Evolutionary conservation across 1,284 basidiomycete species (phyloP).

Genomic region (Dichomitus squalens): DNA sequence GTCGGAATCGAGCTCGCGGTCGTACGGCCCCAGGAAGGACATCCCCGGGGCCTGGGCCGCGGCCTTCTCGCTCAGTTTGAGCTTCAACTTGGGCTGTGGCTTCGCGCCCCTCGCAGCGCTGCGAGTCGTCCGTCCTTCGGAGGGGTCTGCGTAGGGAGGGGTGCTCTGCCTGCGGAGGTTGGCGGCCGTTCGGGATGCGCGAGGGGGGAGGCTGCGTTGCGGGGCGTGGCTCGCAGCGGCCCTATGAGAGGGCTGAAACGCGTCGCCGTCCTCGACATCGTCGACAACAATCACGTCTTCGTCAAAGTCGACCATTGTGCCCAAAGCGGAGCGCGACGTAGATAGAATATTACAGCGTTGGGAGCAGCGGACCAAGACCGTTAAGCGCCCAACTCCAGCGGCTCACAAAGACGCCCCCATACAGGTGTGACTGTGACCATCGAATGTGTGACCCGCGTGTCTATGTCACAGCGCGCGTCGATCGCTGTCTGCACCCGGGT

Average conservation of each 20-base stretch:
- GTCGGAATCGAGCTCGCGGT: constrained; percentile 93
- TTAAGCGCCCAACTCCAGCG: too few relatives aligned
- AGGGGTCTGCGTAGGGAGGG: constrained; percentile 29
- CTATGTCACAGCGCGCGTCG: constrained; percentile 4
- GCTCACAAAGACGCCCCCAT: not conserved
- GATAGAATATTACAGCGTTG: not conserved
- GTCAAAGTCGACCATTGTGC: constrained; percentile 36
- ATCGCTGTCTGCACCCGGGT: not conserved
- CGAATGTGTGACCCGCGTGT: not conserved
- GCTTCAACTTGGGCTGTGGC: constrained; percentile 75
- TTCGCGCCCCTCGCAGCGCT: constrained; percentile 42
- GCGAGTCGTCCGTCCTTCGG: constrained; percentile 39
- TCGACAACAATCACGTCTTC: constrained; percentile 70
- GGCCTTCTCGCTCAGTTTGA: constrained; percentile 81
- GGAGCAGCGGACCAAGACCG: not conserved
- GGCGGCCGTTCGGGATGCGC: constrained; percentile 20
- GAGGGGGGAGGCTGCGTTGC: constrained; percentile 24
- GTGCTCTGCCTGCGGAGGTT: constrained; percentile 29
- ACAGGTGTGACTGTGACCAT: not conserved
- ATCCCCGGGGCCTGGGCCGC: constrained; percentile 75
- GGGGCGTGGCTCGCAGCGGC: constrained; percentile 18
- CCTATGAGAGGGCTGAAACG: constrained; percentile 27
- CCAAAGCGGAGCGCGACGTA: not conserved
- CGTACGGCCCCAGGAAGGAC: constrained; percentile 86
- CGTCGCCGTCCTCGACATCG: constrained; percentile 36